Evolutionary conservation across 2,329 filamentous ascomycete species (phyloP), one percentile per base, ranked within the genome.

Genomic region (Periglandula ipomoeae): DNA sequence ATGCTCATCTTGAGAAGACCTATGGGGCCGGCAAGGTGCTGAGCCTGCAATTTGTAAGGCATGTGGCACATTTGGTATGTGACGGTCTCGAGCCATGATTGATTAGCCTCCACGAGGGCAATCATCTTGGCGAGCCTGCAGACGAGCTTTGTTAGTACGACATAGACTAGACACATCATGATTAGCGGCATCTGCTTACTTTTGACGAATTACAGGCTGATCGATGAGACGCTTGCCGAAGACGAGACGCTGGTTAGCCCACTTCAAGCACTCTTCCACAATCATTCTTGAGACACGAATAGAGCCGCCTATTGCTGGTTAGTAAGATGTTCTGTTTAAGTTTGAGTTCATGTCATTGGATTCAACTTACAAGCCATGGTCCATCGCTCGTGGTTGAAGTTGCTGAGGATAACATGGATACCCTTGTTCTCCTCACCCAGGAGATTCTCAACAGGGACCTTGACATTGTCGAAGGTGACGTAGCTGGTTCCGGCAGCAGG

Each of bases 31-130:
- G 84, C 85, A 1, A 94, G 77, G 58, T 85, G 76, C 60, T 81
- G 80, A 22, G 84, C 74, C 65, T 94, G 88, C 62, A 91, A 70
- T 47, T 77, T 74, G 67, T 94, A 93, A 30, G 78, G 78, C 85
- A 94, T 88, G 64, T 88, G 75, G 70, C 78, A 85, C 88, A 94
- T 94, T 63, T 94, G 88, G 71, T 89, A 88, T 19, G 87, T 89
- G 61, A 93, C 82, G 38, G 79, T 81, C 65, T 94, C 88, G 44
- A 93, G 78, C 87, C 87, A 94, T 19, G 87, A 79, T 65, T 94
- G 88, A 67, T 86, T 84, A n/a, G 85, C 76, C 66, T 95, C 88
- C 56, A 82, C 78, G 44, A 86, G 80, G 4, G 85, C 80, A 56
- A 94, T 93, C 87, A 94, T 93, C 63, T 87, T 87, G 52, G 88